These are phyloP conservation scores for Paramecium sexaurelia DNA, from an alignment of 73 alveolate genomes.

Conservation along the genomic window DNA sequence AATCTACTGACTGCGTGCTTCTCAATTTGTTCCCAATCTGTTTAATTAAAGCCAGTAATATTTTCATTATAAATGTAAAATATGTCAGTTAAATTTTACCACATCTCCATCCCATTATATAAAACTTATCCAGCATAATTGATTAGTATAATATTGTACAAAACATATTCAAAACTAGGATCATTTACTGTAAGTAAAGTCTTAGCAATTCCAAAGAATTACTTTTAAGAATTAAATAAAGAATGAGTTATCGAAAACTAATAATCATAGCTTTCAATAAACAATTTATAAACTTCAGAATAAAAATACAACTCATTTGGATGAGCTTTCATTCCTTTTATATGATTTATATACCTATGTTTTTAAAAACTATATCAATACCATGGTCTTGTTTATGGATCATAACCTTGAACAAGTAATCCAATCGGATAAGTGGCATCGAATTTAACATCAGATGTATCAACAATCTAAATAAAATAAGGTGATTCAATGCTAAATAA, in stretches of 20 bases:
- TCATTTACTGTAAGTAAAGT: background rate
- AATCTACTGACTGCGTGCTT: background rate
- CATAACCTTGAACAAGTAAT: background rate
- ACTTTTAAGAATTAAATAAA: background rate
- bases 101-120: background rate
- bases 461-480: background rate
- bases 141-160: background rate
- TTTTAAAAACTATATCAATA: no score
- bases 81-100: background rate
- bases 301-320: background rate
- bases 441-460: background rate
- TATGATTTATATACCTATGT: background rate
- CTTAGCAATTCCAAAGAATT: background rate
- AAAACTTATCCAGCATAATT: background rate
- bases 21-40: background rate
- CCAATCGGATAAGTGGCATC: background rate
- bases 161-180: slow-evolving; percentile 32
- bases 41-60: background rate
- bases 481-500: background rate
- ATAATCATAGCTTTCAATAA: background rate
- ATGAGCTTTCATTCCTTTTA: background rate
- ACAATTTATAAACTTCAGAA: background rate
- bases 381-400: background rate
- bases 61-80: background rate
- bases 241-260: slow-evolving; percentile 24